Percentiles rank a stretch among this genome's conserved stretches.
Conservation (phyloP, 208 protist genomes). For the Trypanosomatidae sp. region DNA sequence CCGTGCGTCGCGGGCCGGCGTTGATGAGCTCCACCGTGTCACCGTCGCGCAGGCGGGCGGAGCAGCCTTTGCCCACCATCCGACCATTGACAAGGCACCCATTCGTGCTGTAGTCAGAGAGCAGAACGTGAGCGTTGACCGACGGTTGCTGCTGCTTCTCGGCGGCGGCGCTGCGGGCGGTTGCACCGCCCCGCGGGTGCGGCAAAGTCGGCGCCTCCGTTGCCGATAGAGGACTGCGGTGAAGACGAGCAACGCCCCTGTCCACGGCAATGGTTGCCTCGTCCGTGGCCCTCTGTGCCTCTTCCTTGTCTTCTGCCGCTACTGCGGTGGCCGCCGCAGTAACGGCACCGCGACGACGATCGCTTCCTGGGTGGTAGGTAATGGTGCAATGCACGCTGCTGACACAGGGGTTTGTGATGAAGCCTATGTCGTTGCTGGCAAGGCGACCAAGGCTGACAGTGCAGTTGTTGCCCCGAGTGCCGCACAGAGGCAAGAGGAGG, state of each 20-base stretch:
- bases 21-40: conserved; percentile 53
- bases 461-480: conserved; percentile 16
- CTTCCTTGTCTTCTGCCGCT: neutral
- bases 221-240: neutral
- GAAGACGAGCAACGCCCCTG: neutral
- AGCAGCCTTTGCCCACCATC: conserved; percentile 36
- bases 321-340: neutral
- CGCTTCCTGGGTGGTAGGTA: conserved; percentile 3
- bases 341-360: neutral
- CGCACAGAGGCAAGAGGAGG: conserved; percentile 30
- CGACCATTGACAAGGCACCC: conserved; percentile 38
- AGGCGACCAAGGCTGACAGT: conserved; percentile 39
- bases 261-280: neutral
- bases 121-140: conserved; percentile 8
- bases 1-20: conserved; percentile 29
- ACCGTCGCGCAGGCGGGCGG: conserved; percentile 23
- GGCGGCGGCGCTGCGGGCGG: neutral
- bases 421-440: conserved; percentile 32
- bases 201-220: neutral
- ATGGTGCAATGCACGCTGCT: conserved; percentile 54
- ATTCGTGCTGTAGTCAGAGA: conserved; percentile 70
- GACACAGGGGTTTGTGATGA: conserved; percentile 47
- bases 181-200: neutral
- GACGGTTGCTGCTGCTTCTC: conserved; percentile 3
- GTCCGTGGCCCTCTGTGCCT: neutral